Percentiles rank a stretch among this genome's conserved stretches.
phyloP scores from a whole-genome alignment of 2,329 filamentous ascomycete genomes.

The Sclerotinia glacialis region DNA sequence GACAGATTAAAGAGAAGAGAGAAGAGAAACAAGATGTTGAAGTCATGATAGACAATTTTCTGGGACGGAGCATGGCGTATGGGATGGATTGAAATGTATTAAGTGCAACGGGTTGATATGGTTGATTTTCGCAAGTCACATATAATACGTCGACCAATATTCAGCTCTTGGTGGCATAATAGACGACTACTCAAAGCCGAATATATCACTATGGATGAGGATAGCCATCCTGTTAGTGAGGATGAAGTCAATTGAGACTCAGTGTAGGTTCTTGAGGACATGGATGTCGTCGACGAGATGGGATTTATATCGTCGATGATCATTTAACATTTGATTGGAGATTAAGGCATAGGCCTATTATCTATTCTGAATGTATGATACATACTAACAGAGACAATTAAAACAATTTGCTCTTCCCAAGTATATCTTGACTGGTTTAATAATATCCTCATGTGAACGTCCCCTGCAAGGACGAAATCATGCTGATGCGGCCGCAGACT shows the following conservation, averaged over 20 bases:
- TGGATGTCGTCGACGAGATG: not conserved
- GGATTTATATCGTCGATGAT: not conserved
- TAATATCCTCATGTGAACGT: not conserved
- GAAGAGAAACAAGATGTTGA: conserved; percentile 86
- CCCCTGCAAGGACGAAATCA: not conserved
- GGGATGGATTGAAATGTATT: conserved; percentile 5
- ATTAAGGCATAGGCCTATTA: not conserved
- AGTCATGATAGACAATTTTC: conserved; percentile 50
- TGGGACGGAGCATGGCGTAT: conserved; percentile 16
- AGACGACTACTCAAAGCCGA: not conserved
- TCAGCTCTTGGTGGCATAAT: not conserved
- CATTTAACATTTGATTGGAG: not conserved
- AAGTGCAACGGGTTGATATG: not conserved
- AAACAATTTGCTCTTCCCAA: not conserved
- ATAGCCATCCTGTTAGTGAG: not conserved
- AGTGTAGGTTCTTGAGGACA: not conserved
- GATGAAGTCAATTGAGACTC: not conserved
- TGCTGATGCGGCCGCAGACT: not conserved
- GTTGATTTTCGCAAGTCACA: conserved; percentile 5
- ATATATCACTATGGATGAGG: not conserved
- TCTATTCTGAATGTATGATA: not conserved
- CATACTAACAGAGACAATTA: not conserved
- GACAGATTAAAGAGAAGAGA: conserved; percentile 92
- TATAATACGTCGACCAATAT: not conserved
- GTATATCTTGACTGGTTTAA: not conserved